Conservation (phyloP, 1,284 basidiomycete genomes). For the Ganoderma leucocontextum region DNA sequence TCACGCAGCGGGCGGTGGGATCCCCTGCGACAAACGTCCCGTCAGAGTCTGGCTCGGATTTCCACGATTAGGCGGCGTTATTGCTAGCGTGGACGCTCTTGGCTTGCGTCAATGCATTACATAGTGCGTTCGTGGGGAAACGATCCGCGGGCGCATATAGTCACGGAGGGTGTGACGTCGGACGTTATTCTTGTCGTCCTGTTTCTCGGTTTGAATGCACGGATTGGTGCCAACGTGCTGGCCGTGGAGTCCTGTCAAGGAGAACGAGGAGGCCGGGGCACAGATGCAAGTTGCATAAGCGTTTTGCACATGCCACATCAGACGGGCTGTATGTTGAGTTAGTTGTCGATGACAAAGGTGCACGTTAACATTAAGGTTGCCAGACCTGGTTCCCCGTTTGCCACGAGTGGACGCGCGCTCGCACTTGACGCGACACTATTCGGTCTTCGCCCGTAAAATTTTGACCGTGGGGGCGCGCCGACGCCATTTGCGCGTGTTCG, state of each 20-base stretch:
- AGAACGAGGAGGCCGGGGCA: not conserved
- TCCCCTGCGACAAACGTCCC: constrained; percentile 1
- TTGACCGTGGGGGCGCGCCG: not conserved
- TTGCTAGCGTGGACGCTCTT: not conserved
- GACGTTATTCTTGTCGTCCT: not conserved
- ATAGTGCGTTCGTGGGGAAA: not conserved
- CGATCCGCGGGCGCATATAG: not conserved
- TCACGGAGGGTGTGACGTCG: not conserved
- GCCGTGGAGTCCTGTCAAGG: not conserved
- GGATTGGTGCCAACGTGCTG: not conserved
- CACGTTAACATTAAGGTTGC: not conserved
- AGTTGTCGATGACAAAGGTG: constrained; percentile 1
- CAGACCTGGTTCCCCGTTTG: not conserved
- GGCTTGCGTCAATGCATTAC: not conserved
- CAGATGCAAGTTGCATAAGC: not conserved
- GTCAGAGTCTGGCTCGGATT: not conserved
- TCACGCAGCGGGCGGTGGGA: constrained; percentile 1
- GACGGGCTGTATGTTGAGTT: not conserved
- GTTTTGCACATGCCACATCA: not conserved
- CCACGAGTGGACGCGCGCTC: not conserved
- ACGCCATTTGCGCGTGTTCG: not conserved
- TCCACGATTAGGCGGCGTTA: constrained; percentile 5
- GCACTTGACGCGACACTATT: not conserved
- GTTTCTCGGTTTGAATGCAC: not conserved
- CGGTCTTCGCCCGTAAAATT: not conserved